These are phyloP conservation scores for Urostyla sp. DNA, from an alignment of 73 alveolate species.

Conservation along the genomic window DNA sequence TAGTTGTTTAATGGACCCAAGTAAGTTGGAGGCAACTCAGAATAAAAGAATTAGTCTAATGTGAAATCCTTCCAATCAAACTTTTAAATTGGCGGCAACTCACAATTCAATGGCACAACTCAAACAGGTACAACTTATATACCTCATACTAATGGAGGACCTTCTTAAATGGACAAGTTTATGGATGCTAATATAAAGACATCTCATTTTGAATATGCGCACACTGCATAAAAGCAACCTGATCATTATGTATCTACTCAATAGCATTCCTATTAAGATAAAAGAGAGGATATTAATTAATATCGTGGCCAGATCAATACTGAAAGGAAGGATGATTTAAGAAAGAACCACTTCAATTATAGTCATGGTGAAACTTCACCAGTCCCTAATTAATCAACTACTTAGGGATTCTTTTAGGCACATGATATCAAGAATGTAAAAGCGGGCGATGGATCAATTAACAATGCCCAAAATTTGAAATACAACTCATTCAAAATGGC, in stretches of 20 bases:
- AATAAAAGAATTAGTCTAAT: neutral
- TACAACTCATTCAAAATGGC: slow-evolving; percentile 1
- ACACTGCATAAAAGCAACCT: slow-evolving; percentile 17
- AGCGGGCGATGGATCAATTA: slow-evolving; percentile 3
- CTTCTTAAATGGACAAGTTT: slow-evolving; percentile 9
- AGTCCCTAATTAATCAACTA: slow-evolving; percentile 9
- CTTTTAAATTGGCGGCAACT: slow-evolving; percentile 27
- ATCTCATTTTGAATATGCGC: slow-evolving; percentile 5
- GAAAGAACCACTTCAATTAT: slow-evolving; percentile 22
- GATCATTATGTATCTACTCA: slow-evolving; percentile 15
- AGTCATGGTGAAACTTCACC: slow-evolving; percentile 22
- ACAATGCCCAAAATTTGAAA: slow-evolving; percentile 6
- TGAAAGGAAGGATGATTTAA: slow-evolving; percentile 11
- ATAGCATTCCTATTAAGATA: neutral
- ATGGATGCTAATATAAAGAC: slow-evolving; percentile 7
- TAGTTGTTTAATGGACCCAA: slow-evolving; percentile 35
- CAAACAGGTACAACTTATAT: slow-evolving; percentile 7
- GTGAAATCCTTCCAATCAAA: slow-evolving; percentile 16
- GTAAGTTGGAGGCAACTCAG: neutral
- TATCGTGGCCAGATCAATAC: neutral
- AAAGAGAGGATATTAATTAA: neutral
- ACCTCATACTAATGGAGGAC: neutral
- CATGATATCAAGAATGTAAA: neutral
- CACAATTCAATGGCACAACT: neutral
- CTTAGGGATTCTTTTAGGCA: neutral